Conservation (phyloP, 2,329 filamentous ascomycete genomes). For the Cladobotryum mycophilum region DNA sequence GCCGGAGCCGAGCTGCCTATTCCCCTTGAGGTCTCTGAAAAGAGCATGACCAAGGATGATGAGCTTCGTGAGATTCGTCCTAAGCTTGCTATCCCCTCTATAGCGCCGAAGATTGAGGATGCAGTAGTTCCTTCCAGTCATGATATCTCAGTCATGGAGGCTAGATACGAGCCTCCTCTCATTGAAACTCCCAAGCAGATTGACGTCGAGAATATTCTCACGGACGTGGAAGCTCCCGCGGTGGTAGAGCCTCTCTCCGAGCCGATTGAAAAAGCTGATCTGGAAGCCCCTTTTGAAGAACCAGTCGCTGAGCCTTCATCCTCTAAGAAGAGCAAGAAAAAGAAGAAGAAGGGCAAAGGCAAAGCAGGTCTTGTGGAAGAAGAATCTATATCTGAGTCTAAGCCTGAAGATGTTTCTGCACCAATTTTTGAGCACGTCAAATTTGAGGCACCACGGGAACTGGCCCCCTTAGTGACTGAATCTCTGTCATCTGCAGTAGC, state of each 20-base stretch:
- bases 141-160: not conserved
- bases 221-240: not conserved
- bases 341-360: slow-evolving; percentile 8
- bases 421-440: not conserved
- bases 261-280: not conserved
- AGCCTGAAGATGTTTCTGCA: not conserved
- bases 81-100: not conserved
- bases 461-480: not conserved
- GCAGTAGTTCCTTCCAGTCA: not conserved
- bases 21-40: not conserved
- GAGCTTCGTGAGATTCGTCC: not conserved
- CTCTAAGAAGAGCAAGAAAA: slow-evolving; percentile 13
- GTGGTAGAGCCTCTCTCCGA: not conserved
- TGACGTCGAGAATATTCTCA: not conserved
- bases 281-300: not conserved
- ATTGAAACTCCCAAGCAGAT: not conserved
- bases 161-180: not conserved
- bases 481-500: not conserved
- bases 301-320: not conserved
- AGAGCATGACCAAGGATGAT: not conserved
- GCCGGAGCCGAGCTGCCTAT: not conserved
- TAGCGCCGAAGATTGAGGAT: slow-evolving; percentile 1
- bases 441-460: not conserved
- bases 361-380: slow-evolving; percentile 1
- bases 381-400: not conserved